Base-by-base conservation (phyloP, 192 early-diverging fungal species). In the Coemansia sp. region DNA sequence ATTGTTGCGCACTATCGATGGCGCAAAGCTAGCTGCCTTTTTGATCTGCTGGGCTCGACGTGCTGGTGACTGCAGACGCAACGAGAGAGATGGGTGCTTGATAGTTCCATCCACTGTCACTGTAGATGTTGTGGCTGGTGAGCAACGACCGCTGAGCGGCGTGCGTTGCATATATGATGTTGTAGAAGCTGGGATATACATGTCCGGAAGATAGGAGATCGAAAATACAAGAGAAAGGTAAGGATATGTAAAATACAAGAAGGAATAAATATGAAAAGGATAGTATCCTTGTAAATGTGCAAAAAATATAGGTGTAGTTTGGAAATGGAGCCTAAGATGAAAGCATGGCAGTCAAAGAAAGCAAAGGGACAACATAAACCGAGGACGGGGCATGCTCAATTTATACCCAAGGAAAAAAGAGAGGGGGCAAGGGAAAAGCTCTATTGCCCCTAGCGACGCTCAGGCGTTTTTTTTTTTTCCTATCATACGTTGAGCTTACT, bases 111-210 rank as follows among this genome's bases (percentile, higher is more conserved):
- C 62, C 30, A 58, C 69, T 8, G 38, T 53, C 10, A 46, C 52
- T 13, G 30, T 68, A 40, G 55, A 46, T 40, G 55, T 49, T 13
- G 64, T 53, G 3, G 69, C 63, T 43, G 68, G 42, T 35, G 68
- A 70, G 68, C 68, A 70, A 10, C 59, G 59, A 0, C 59, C 59
- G 68, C 62, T 57, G 60, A 70, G 53, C 14, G 61, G 61, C 23
- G 68, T 46, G 63, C 73, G 66, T 11, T 53, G 68, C 14, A 62
- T 33, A 21, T 69, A 65, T 10, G 63, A 52, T 42, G 72, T 67
- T 17, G 62, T 44, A 21, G 77, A 69, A n/a, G 73, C 77, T 46
- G 77, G 73, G 67, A 80, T 80, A 58, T 80, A 80, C 77, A 80
- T 79, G n/a, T 39, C 62, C n/a, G 39, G 3, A 28, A 26, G 50